Conservation (phyloP, 2,329 filamentous ascomycete species). For the Colletotrichum trifolii region DNA sequence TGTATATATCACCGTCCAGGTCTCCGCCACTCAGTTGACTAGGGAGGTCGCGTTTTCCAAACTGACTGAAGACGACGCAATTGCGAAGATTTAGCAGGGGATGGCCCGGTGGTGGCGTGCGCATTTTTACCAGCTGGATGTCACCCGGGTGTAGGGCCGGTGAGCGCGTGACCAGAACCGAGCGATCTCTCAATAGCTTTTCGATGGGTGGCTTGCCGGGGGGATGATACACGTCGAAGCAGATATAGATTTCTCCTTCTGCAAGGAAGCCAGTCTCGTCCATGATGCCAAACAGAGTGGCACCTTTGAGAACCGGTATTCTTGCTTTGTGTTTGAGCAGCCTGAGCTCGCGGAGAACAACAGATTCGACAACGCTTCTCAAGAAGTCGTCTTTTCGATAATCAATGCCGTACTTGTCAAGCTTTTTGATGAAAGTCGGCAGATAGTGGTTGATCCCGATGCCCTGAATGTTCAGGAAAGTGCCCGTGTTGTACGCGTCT, state of each 20-base stretch:
- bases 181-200: conserved; percentile 47
- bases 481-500: conserved; percentile 69
- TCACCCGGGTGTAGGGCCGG: conserved; percentile 87
- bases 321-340: conserved; percentile 82
- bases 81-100: conserved; percentile 73
- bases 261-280: conserved; percentile 79
- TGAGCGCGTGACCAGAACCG: conserved; percentile 77
- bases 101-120: conserved; percentile 69
- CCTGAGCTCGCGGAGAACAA: conserved; percentile 76
- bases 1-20: conserved; percentile 85
- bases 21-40: conserved; percentile 85
- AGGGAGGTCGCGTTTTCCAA: conserved; percentile 78
- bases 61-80: conserved; percentile 81
- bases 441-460: conserved; percentile 72
- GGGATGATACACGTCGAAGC: conserved; percentile 47
- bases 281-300: conserved; percentile 86
- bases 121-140: conserved; percentile 73
- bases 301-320: conserved; percentile 76
- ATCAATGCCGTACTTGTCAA: conserved; percentile 68
- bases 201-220: conserved; percentile 39
- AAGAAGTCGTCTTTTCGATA: conserved; percentile 78
- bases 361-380: conserved; percentile 75
- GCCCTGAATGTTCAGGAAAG: conserved; percentile 71
- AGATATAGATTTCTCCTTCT: conserved; percentile 76
- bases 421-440: conserved; percentile 68